Base-by-base conservation (phyloP, 1,139 yeast genomes). In the Hansenula lynferdii region DNA sequence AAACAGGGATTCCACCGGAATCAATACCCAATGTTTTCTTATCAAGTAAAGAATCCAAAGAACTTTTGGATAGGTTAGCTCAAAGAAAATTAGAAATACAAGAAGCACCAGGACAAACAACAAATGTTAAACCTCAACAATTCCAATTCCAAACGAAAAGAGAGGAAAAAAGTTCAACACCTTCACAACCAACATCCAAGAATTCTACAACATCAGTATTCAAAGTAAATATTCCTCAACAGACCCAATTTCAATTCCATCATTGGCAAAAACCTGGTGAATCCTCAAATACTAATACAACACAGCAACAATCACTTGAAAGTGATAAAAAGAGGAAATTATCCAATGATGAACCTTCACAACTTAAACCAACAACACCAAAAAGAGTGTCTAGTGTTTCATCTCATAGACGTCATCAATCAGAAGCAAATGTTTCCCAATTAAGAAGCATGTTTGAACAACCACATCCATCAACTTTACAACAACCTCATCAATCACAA, bases 21-120 rank as follows among this genome's bases (percentile, higher is more conserved):
- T 45, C 66, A 28, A 61, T 72, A 6, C 72, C 74, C 0, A 51
- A 53, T 24, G 50, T 71, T 19, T 65, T 71, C 38, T 45, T 57
- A 2, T 26, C 45, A 14, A 42, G 40, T 9, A 43, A 35, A 16
- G 28, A 37, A 2, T 22, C 41, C 2, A 39, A 37, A 31, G 43
- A 41, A 12, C 6, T 28, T 9, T 4, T 28, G 8, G 15, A 22
- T 2, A 27, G 11, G 6, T n/a, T 23, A 8, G 32, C 12, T 8
- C 6, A 19, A 14, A 21, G 15, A 3, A 36, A 28, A 14, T 3
- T 17, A 9, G 30, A 25, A 10, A 6, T 20, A 19, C 23, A 28
- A 12, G 14, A 19, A 17, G 14, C 6, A 27, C 29, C 29, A 27
- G 16, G 8, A 16, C 27, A 15, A 17, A 30, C 35, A 17, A 2